Conservation (phyloP, 2,329 filamentous ascomycete species). For the Paraphaeosphaeria minitans region DNA sequence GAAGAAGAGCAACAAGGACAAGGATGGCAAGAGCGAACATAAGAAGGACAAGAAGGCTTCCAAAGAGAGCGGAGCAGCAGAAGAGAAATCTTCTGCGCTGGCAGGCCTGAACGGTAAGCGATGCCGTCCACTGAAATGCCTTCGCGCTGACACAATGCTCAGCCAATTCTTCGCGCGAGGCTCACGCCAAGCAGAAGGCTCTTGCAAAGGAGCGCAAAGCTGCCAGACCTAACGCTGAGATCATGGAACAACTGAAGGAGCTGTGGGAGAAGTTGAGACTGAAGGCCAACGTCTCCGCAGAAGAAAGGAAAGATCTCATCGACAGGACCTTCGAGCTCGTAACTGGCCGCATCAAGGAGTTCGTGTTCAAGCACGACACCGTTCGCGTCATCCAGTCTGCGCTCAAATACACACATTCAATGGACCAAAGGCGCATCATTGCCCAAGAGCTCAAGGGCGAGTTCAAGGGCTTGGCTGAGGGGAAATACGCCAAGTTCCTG, state of each 20-base stretch:
- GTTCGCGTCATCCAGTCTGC: conserved; percentile 97
- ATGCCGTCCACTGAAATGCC: background rate
- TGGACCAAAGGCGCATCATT: conserved; percentile 83
- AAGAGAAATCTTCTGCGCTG: conserved; percentile 28
- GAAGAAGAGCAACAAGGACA: conserved; percentile 25
- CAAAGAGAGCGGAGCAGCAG: conserved; percentile 22
- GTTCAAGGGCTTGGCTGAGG: conserved; percentile 85
- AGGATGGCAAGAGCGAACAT: background rate
- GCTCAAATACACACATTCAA: conserved; percentile 84
- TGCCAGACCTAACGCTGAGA: conserved; percentile 89
- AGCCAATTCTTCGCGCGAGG: conserved; percentile 79
- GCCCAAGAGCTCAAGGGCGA: conserved; percentile 83
- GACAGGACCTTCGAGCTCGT: conserved; percentile 90
- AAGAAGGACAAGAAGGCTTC: conserved; percentile 32
- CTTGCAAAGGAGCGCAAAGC: conserved; percentile 87
- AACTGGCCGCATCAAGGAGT: conserved; percentile 88
- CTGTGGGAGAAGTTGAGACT: conserved; percentile 92
- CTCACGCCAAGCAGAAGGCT: conserved; percentile 90
- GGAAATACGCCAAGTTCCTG: conserved; percentile 95
- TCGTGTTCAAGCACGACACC: conserved; percentile 97
- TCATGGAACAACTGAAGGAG: conserved; percentile 88
- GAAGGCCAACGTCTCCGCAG: conserved; percentile 90
- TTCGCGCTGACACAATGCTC: conserved; percentile 21
- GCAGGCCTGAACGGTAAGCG: conserved; percentile 36
- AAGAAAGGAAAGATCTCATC: conserved; percentile 85